phyloP scores from a whole-genome alignment of 108 stramenopile genomes.

The Asterionellopsis glacialis region DNA sequence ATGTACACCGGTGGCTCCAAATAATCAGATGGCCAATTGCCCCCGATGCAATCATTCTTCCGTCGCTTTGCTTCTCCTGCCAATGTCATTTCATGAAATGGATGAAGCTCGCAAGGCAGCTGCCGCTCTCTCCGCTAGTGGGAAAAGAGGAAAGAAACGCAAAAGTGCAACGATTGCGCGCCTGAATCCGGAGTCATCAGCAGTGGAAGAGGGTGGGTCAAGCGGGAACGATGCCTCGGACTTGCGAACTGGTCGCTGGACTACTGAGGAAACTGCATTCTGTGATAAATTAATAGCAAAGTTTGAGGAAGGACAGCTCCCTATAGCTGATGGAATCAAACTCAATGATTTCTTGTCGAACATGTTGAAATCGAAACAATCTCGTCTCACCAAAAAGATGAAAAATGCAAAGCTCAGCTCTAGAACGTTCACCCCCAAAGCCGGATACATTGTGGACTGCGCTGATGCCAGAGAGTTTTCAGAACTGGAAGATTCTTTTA shows the following conservation, averaged over 20 bases:
- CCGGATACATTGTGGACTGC: slow-evolving; percentile 35
- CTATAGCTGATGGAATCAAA: slow-evolving; percentile 67
- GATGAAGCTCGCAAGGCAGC: slow-evolving; percentile 58
- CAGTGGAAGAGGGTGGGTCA: slow-evolving; percentile 16
- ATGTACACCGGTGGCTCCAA: slow-evolving; percentile 27
- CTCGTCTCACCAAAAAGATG: slow-evolving; percentile 87
- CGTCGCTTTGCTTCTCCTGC: slow-evolving; percentile 52
- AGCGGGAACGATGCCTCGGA: slow-evolving; percentile 31
- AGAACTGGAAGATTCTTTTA: slow-evolving; percentile 62
- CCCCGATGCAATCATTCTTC: slow-evolving; percentile 22
- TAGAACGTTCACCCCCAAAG: slow-evolving; percentile 44
- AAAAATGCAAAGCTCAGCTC: slow-evolving; percentile 80
- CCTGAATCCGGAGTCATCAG: slow-evolving; percentile 36
- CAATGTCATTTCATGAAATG: slow-evolving; percentile 81
- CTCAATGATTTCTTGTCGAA: slow-evolving; percentile 74
- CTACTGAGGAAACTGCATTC: slow-evolving; percentile 68
- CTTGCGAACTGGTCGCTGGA: slow-evolving; percentile 77
- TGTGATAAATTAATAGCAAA: slow-evolving; percentile 76
- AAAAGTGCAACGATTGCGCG: slow-evolving; percentile 52
- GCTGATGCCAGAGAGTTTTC: slow-evolving; percentile 60
- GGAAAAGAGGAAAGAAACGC: slow-evolving; percentile 37
- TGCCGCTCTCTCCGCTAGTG: slow-evolving; percentile 10
- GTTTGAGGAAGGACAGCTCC: slow-evolving; percentile 68
- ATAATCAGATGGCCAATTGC: slow-evolving; percentile 27
- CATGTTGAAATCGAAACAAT: slow-evolving; percentile 86